Evolutionary conservation across 73 alveolate genomes (phyloP).

Genomic region (Chromera velia): DNA sequence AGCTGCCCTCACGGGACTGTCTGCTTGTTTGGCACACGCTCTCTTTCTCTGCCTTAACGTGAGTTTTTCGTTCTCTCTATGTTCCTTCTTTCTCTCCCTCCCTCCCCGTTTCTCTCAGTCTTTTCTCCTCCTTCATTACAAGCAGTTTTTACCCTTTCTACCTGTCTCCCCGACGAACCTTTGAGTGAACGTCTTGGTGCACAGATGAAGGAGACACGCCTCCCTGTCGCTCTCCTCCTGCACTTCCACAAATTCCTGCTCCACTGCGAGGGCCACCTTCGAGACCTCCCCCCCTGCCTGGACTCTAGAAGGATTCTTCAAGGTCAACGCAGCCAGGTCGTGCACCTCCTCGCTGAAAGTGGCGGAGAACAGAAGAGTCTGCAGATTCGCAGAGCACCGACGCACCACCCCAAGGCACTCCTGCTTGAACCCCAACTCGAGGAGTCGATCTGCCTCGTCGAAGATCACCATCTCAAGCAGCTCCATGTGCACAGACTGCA

Average conservation of each 20-base stretch:
- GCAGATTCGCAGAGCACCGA: constrained; percentile 49
- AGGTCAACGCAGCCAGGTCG: constrained; percentile 63
- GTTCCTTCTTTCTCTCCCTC: too few relatives aligned
- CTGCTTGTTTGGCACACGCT: too few relatives aligned
- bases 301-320: constrained; percentile 62
- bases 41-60: too few relatives aligned
- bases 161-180: too few relatives aligned
- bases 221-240: constrained; percentile 17
- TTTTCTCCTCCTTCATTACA: too few relatives aligned
- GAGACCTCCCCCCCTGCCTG: constrained; percentile 60
- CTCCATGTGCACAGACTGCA: constrained; percentile 60
- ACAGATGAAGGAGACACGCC: constrained; percentile 41
- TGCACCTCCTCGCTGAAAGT: constrained; percentile 71
- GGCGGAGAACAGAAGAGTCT: constrained; percentile 76
- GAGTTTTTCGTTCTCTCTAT: too few relatives aligned
- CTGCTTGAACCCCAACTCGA: constrained; percentile 77
- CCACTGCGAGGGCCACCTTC: constrained; percentile 47
- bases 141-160: too few relatives aligned
- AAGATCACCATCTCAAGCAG: constrained; percentile 65
- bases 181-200: constrained; percentile 32
- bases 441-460: constrained; percentile 83
- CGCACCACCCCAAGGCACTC: constrained; percentile 60
- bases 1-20: too few relatives aligned
- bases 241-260: neutral
- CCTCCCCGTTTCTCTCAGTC: too few relatives aligned